phyloP scores from a whole-genome alignment of 768 basidiomycete species.

The Lepiota brunneoincarnata region DNA sequence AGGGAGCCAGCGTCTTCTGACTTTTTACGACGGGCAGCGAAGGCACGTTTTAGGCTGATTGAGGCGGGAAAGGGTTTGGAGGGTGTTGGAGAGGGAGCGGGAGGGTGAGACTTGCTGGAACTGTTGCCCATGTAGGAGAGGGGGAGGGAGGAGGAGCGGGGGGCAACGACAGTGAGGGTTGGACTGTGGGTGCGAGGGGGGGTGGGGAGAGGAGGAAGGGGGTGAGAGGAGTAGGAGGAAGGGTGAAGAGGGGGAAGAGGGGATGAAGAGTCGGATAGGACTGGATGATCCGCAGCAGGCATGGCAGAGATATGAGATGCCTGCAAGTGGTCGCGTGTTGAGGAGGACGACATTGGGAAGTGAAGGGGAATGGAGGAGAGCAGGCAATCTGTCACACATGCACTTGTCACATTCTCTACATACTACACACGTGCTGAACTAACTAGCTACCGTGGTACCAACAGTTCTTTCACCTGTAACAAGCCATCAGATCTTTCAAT shows the following conservation, averaged over 20 bases:
- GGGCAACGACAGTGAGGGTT: slow-evolving; percentile 16
- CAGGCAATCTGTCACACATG: neutral
- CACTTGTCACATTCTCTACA: slow-evolving; percentile 10
- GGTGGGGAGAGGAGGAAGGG: slow-evolving; percentile 18
- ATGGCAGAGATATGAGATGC: neutral
- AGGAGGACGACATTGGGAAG: neutral
- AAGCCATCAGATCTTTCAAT: neutral
- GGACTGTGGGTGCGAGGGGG: slow-evolving; percentile 23
- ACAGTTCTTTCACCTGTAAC: slow-evolving; percentile 11
- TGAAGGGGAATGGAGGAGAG: neutral
- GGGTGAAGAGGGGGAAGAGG: slow-evolving; percentile 19
- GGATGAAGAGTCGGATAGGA: neutral
- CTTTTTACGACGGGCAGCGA: slow-evolving; percentile 55
- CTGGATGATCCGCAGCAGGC: slow-evolving; percentile 5
- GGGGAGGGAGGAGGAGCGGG: slow-evolving; percentile 18
- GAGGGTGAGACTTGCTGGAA: slow-evolving; percentile 13
- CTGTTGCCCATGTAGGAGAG: slow-evolving; percentile 21
- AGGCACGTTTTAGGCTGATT: slow-evolving; percentile 55
- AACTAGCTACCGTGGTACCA: neutral
- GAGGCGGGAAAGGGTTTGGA: slow-evolving; percentile 35
- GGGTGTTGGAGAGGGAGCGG: slow-evolving; percentile 11
- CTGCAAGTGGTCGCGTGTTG: slow-evolving; percentile 13
- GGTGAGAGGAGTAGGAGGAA: slow-evolving; percentile 19
- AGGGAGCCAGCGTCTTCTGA: slow-evolving; percentile 42
- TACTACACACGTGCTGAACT: slow-evolving; percentile 4